phyloP scores from a whole-genome alignment of 2,329 filamentous ascomycete genomes.

The Aspergillus pseudotamarii region DNA sequence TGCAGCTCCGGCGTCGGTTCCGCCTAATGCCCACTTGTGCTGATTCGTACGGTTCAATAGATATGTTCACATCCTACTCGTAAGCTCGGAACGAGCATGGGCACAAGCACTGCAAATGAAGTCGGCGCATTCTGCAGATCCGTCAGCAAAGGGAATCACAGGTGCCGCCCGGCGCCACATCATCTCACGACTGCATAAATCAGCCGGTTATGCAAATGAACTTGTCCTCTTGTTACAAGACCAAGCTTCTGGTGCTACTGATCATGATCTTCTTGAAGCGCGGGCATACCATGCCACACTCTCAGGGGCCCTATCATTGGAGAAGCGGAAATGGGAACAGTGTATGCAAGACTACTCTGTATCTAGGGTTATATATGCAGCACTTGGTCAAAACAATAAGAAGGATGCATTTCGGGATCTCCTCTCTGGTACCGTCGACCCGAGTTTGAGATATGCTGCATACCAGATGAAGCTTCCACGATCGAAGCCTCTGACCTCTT shows the following conservation, averaged over 20 bases:
- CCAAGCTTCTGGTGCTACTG: slow-evolving; percentile 62
- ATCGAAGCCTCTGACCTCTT: slow-evolving; percentile 76
- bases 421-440: slow-evolving; percentile 82
- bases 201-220: slow-evolving; percentile 67
- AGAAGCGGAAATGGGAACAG: slow-evolving; percentile 81
- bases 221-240: slow-evolving; percentile 70
- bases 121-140: slow-evolving; percentile 74
- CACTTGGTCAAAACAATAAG: slow-evolving; percentile 65
- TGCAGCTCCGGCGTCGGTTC: not conserved
- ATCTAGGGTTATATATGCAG: slow-evolving; percentile 79
- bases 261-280: slow-evolving; percentile 78
- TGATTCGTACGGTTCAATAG: slow-evolving; percentile 47
- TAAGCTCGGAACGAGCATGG: slow-evolving; percentile 89
- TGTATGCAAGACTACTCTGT: slow-evolving; percentile 77
- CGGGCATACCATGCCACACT: slow-evolving; percentile 80
- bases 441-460: slow-evolving; percentile 89
- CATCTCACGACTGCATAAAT: slow-evolving; percentile 82
- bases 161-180: slow-evolving; percentile 85
- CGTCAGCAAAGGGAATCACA: slow-evolving; percentile 70
- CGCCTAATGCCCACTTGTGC: not conserved
- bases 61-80: slow-evolving; percentile 75
- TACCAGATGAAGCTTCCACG: slow-evolving; percentile 89
- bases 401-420: slow-evolving; percentile 85
- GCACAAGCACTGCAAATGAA: slow-evolving; percentile 96
- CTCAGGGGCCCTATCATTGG: slow-evolving; percentile 76